Evolutionary conservation across 2,329 filamentous ascomycete species (phyloP).

Genomic region (Arachnomyces sp.): DNA sequence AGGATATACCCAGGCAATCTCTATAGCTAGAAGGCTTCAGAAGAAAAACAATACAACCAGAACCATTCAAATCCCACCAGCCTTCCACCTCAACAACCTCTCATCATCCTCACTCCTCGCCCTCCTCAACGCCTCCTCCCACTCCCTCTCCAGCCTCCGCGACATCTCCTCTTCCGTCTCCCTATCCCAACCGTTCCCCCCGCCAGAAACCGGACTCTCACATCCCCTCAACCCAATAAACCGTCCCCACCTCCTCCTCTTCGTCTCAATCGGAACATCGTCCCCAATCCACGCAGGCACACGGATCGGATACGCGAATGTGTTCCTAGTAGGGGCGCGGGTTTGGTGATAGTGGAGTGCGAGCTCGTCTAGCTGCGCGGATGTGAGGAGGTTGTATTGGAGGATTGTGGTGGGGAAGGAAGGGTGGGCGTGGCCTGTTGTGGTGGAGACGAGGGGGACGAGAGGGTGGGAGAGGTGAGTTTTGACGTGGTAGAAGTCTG

Average conservation of each 20-base stretch:
- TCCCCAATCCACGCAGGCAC: constrained; percentile 25
- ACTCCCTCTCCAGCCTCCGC: constrained; percentile 21
- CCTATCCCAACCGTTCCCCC: constrained; percentile 5
- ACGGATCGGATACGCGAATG: constrained; percentile 27
- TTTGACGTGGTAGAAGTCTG: constrained; percentile 13
- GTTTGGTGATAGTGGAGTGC: constrained; percentile 37
- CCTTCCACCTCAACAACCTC: constrained; percentile 14
- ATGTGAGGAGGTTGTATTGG: constrained; percentile 35
- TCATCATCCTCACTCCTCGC: constrained; percentile 19
- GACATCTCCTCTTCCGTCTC: constrained; percentile 14
- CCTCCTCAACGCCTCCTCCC: constrained; percentile 20
- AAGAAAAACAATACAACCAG: no score
- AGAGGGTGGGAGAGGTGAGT: constrained; percentile 25
- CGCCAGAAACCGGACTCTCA: constrained; percentile 21
- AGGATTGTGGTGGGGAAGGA: constrained; percentile 32
- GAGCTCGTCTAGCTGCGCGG: constrained; percentile 33
- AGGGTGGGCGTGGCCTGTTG: constrained; percentile 29
- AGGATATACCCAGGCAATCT: no score
- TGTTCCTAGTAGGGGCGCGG: constrained; percentile 25
- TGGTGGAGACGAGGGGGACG: constrained; percentile 29
- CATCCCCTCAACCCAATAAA: constrained; percentile 37
- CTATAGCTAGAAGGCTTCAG: no score
- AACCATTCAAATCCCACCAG: constrained; percentile 7
- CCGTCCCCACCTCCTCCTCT: constrained; percentile 33
- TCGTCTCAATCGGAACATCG: constrained; percentile 26